Conservation (phyloP, 2,329 filamentous ascomycete species). For the Talaromyces albobiverticillius region DNA sequence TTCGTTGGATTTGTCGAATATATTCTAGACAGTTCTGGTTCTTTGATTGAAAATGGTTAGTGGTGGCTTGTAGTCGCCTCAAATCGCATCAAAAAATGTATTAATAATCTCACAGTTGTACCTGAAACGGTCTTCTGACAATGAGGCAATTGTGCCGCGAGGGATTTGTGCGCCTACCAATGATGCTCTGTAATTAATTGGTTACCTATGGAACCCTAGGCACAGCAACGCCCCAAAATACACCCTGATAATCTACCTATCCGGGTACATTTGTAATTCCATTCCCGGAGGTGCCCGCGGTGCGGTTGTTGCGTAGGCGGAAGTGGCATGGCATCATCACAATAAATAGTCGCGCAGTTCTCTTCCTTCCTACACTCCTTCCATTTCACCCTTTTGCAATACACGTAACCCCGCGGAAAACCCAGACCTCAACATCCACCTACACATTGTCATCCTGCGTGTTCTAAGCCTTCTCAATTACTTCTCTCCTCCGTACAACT, state of each 20-base stretch:
- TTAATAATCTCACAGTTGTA: neutral
- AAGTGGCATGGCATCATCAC: constrained; percentile 8
- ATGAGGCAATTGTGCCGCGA: constrained; percentile 9
- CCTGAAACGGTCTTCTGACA: neutral
- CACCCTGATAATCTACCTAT: neutral
- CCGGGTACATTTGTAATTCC: neutral
- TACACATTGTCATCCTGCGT: too few relatives aligned
- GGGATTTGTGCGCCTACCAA: constrained; percentile 1
- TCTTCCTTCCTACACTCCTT: neutral
- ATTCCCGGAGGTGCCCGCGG: neutral
- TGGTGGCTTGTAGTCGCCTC: too few relatives aligned
- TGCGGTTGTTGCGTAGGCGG: neutral
- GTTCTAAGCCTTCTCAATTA: neutral
- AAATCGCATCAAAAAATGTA: neutral
- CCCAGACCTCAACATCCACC: too few relatives aligned
- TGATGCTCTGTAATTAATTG: neutral
- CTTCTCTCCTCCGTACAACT: neutral
- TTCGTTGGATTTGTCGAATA: too few relatives aligned
- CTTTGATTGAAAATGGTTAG: too few relatives aligned
- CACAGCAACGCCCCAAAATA: neutral
- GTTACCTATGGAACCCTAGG: neutral
- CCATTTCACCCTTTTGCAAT: neutral
- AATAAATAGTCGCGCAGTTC: neutral
- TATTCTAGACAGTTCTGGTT: too few relatives aligned
- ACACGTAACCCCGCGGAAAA: too few relatives aligned